Percentiles rank a stretch among this genome's conserved stretches.
These are phyloP conservation scores for Nakazawaea ishiwadae DNA, from an alignment of 805 yeast species.

Conservation along the genomic window DNA sequence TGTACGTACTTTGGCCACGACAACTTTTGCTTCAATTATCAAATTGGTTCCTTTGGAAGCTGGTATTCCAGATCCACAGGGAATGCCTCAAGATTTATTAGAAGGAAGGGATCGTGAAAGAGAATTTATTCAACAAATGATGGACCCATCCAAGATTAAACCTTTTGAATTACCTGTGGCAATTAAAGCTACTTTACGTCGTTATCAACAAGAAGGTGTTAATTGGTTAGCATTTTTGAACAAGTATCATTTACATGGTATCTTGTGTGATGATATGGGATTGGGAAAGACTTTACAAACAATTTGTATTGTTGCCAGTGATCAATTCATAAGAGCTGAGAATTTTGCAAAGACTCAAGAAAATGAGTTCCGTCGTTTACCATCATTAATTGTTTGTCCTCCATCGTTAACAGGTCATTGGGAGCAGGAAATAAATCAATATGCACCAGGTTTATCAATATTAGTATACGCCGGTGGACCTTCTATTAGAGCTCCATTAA, in stretches of 20 bases:
- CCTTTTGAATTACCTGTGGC: slow-evolving; percentile 87
- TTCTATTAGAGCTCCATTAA: slow-evolving; percentile 52
- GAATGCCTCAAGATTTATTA: slow-evolving; percentile 77
- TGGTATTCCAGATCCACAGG: slow-evolving; percentile 93
- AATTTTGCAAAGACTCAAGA: slow-evolving; percentile 57
- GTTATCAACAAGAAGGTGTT: slow-evolving; percentile 97
- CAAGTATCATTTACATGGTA: slow-evolving; percentile 93
- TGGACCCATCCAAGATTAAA: slow-evolving; percentile 90
- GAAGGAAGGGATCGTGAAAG: slow-evolving; percentile 92
- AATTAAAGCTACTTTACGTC: slow-evolving; percentile 87
- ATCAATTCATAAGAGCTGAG: slow-evolving; percentile 80
- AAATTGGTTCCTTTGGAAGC: slow-evolving; percentile 95
- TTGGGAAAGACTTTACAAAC: slow-evolving; percentile 96
- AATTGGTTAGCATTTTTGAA: slow-evolving; percentile 96
- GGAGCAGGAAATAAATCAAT: slow-evolving; percentile 91
- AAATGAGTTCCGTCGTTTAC: slow-evolving; percentile 66
- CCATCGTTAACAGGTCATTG: slow-evolving; percentile 98
- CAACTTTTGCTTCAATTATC: slow-evolving; percentile 93
- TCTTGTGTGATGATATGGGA: slow-evolving; percentile 99
- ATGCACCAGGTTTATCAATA: slow-evolving; percentile 81
- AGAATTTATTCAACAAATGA: slow-evolving; percentile 93
- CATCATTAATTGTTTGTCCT: slow-evolving; percentile 89
- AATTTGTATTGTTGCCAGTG: slow-evolving; percentile 94
- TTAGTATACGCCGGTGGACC: slow-evolving; percentile 95
- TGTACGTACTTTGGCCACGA: slow-evolving; percentile 86